Base-by-base conservation (phyloP, 768 basidiomycete species). In the Leccinum disarticulatum region DNA sequence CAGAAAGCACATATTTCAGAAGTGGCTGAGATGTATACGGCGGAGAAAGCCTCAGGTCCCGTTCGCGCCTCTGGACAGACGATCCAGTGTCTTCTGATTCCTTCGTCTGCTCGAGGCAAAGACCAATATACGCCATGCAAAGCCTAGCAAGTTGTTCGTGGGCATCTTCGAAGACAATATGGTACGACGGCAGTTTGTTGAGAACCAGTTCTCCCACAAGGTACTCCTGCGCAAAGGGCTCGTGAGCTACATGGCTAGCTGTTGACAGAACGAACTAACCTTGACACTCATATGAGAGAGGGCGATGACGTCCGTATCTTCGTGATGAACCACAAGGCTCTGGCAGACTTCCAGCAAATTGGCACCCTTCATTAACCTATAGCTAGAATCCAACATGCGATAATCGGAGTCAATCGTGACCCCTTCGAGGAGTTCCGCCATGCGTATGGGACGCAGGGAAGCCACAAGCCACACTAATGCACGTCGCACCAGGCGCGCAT, bases 261-360 rank as follows among this genome's bases (percentile, higher is more conserved):
- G 2, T 28, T 13, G 6, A 33, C 13, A 6, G 19, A 36, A 11
- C 1, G 4, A 17, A 9, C 51, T 50, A n/a, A 67, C 65, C 51
- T 60, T 66, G 11, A 67, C 54, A 46, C 65, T 67, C 62, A 60
- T 60, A n/a, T 64, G 66, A 25, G 66, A 61, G 0, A 56, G 57
- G 0, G 62, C 22, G 7, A 66, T 14, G 3, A 61, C 28, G 10
- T 64, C 65, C 0, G 59, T 67, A 5, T 64, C 55, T 4, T 55
- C 6, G 1, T 67, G 2, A 14, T 64, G 57, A n/a, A 55, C 17
- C 4, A 66, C 55, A 3, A 67, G 62, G 31, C 60, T 57, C 22
- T 22, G 49, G 30, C 55, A 11, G 7, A 56, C 35, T 4, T 59
- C 54, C 25, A 67, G 5, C 1, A 67, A 55, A 33, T 55, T 9